Conservation (phyloP, 192 early-diverging fungal species). For the Backusella westeae region DNA sequence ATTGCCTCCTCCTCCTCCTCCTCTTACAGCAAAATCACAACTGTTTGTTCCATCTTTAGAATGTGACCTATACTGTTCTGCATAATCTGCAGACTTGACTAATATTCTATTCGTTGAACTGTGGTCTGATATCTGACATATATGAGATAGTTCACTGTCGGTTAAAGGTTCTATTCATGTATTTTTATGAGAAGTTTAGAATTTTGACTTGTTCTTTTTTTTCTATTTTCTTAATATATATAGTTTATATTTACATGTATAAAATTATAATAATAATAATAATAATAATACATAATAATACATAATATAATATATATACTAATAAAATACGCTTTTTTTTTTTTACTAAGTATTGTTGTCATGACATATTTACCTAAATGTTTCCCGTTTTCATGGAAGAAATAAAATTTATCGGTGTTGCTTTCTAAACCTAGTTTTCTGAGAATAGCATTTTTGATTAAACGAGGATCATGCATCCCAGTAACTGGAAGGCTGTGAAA, state of each 20-base stretch:
- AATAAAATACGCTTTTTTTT: not conserved
- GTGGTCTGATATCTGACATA: slow-evolving; percentile 21
- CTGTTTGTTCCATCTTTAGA: slow-evolving; percentile 16
- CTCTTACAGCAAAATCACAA: slow-evolving; percentile 14
- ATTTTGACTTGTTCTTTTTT: not conserved
- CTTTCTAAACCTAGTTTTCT: slow-evolving; percentile 22
- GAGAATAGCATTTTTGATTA: slow-evolving; percentile 23
- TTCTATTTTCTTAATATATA: not conserved
- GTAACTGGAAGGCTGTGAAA: slow-evolving; percentile 29
- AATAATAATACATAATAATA: not conserved
- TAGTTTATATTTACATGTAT: not conserved
- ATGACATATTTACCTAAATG: slow-evolving; percentile 6
- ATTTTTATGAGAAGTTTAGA: slow-evolving; percentile 4
- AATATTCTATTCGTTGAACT: slow-evolving; percentile 17
- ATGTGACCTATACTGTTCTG: slow-evolving; percentile 9
- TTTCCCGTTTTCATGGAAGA: slow-evolving; percentile 27
- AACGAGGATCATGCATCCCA: slow-evolving; percentile 16
- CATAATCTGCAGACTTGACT: slow-evolving; percentile 13
- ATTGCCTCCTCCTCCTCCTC: not conserved
- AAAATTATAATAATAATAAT: not conserved
- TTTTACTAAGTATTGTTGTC: not conserved
- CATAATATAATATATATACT: not conserved
- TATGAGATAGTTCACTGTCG: slow-evolving; percentile 18
- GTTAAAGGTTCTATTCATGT: slow-evolving; percentile 7
- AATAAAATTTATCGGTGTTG: slow-evolving; percentile 23